Evolutionary conservation across 208 protist genomes (phyloP).

Genomic region (Angomonas ambiguus): DNA sequence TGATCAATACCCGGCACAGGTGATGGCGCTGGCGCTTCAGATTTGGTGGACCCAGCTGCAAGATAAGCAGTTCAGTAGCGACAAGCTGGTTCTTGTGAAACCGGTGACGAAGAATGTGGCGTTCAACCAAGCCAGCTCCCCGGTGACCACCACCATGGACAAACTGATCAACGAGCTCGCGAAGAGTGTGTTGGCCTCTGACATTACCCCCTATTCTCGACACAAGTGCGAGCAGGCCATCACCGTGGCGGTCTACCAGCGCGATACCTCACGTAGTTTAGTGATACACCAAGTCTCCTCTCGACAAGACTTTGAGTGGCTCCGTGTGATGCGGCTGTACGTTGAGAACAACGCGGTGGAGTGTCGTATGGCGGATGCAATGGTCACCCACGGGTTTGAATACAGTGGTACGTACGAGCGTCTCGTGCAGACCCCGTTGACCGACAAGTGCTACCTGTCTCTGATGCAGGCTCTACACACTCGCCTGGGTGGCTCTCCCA

Average conservation of each 20-base stretch:
- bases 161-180: conserved; percentile 85
- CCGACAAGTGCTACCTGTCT: conserved; percentile 98
- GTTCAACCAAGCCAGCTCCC: conserved; percentile 18
- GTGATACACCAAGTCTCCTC: conserved; percentile 33
- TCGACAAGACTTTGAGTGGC: conserved; percentile 95
- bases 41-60: conserved; percentile 89
- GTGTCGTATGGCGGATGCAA: conserved; percentile 96
- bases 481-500: conserved; percentile 96
- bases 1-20: conserved; percentile 84
- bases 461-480: conserved; percentile 97
- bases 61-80: conserved; percentile 55
- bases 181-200: conserved; percentile 35
- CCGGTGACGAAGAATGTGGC: neutral
- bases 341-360: conserved; percentile 42
- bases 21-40: conserved; percentile 91
- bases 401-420: conserved; percentile 97
- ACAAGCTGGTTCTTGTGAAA: neutral
- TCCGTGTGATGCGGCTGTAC: conserved; percentile 95
- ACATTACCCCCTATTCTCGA: conserved; percentile 34
- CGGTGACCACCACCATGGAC: conserved; percentile 54
- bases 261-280: conserved; percentile 91
- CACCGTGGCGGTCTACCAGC: conserved; percentile 98
- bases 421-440: conserved; percentile 99
- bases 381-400: conserved; percentile 97
- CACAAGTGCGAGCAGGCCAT: conserved; percentile 97